These are phyloP conservation scores for Paramicrosporidium saccamoebae DNA, from an alignment of 371 early-diverging fungal species.

Conservation along the genomic window DNA sequence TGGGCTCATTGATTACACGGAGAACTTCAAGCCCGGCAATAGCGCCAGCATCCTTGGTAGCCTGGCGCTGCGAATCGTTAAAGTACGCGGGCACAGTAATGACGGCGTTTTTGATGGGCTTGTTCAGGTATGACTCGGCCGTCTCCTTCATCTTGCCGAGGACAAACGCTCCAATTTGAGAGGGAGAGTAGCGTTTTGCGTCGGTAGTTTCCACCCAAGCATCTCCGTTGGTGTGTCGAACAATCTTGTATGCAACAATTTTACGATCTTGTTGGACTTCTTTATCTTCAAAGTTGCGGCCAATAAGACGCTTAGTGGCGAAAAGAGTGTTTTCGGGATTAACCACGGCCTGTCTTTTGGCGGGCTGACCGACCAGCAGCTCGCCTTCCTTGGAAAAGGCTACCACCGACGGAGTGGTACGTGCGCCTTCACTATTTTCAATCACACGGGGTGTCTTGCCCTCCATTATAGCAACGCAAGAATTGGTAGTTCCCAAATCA, in stretches of 20 bases:
- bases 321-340: constrained; percentile 80
- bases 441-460: constrained; percentile 84
- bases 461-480: constrained; percentile 90
- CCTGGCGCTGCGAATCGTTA: constrained; percentile 90
- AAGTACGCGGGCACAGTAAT: constrained; percentile 62
- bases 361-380: constrained; percentile 74
- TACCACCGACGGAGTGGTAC: constrained; percentile 92
- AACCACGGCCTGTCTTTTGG: constrained; percentile 80
- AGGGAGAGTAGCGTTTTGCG: constrained; percentile 72
- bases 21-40: constrained; percentile 87
- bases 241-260: constrained; percentile 62
- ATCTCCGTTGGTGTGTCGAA: constrained; percentile 68
- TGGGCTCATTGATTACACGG: constrained; percentile 96
- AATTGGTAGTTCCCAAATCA: constrained; percentile 98
- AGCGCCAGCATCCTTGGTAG: constrained; percentile 90
- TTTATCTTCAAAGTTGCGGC: constrained; percentile 54
- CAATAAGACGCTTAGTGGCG: constrained; percentile 84
- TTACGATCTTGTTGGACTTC: constrained; percentile 52
- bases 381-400: constrained; percentile 70
- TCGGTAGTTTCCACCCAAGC: constrained; percentile 72
- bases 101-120: constrained; percentile 60
- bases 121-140: constrained; percentile 57
- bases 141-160: constrained; percentile 82
- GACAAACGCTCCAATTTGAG: constrained; percentile 79
- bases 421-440: constrained; percentile 76